Base-by-base conservation (phyloP, 1,284 basidiomycete species). In the Ganoderma lingzhi region DNA sequence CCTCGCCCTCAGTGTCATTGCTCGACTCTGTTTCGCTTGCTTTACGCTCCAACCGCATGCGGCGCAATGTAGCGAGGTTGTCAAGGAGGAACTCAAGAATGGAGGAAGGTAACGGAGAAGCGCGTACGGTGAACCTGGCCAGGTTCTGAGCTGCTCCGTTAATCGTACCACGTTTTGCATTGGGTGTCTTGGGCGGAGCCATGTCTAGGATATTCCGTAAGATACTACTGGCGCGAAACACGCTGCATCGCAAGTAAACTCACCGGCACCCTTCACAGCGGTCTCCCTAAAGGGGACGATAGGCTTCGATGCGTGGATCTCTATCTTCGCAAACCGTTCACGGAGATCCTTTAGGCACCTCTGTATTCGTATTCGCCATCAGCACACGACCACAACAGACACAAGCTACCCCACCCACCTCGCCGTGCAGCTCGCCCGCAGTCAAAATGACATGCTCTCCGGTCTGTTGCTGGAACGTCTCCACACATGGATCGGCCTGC, bases 201-300 rank as follows among this genome's bases (percentile, higher is more conserved):
- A 99, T 98, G 75, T 99, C 96, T 83, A 67, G 74, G 28, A 39
- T 67, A 53, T 32, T 45, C 1, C 28, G 30, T 53, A 35, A 39
- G 44, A 45, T 17, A 14, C n/a, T 48, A 15, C 14, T 30, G n/a
- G 2, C 23, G 12, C 12, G 30, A 15, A 8, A 1, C 37, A 23
- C 37, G 58, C 14, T 23, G 48, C 8, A 53, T 14, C 2, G 48
- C 23, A 28, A 28, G 14, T 41, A 19, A 14, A 76, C 85, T 69
- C 72, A 93, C 95, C 95, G 73, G 84, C 77, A 3, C 85, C 95
- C 76, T 90, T 93, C 41, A 98, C 88, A 0, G 96, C 95, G 0
- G 97, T 99, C 82, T 99, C 98, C 60, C 98, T 88, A 85, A 99
- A 99, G 1, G 98, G 97, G 5, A 99, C 98, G 64, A 99, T 97